phyloP scores from a whole-genome alignment of 768 basidiomycete species.

The Lentinula edodes region DNA sequence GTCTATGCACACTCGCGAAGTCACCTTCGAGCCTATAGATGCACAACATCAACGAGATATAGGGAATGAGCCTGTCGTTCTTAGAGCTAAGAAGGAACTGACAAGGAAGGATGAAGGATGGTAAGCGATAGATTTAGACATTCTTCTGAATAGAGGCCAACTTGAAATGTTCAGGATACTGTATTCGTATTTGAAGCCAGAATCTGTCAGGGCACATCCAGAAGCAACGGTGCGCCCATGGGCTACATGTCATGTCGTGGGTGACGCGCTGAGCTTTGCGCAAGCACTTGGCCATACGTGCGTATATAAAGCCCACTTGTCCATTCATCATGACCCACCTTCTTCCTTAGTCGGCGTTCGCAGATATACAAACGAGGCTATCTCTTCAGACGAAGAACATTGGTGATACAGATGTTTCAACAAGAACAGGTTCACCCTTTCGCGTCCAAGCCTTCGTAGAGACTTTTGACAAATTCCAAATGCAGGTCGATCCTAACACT shows the following conservation, averaged over 20 bases:
- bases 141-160: not conserved
- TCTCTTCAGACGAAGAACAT: constrained; percentile 61
- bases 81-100: constrained; percentile 74
- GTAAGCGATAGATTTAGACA: constrained; percentile 29
- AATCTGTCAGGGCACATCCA: constrained; percentile 77
- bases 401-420: constrained; percentile 80
- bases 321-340: not conserved
- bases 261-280: constrained; percentile 77
- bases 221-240: constrained; percentile 86
- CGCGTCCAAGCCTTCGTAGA: not conserved
- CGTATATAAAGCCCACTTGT: constrained; percentile 14
- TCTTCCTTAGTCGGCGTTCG: constrained; percentile 46
- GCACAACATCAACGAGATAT: constrained; percentile 55
- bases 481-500: constrained; percentile 70
- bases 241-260: constrained; percentile 72
- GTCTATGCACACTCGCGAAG: constrained; percentile 68
- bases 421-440: constrained; percentile 61
- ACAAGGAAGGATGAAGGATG: constrained; percentile 58
- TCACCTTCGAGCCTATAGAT: constrained; percentile 79
- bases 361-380: constrained; percentile 83
- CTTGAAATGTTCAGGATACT: constrained; percentile 46
- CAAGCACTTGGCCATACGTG: constrained; percentile 75
- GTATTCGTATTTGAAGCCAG: constrained; percentile 79
- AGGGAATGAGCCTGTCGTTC: constrained; percentile 58
- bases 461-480: not conserved